Evolutionary conservation across 176 grass and related monocot species (phyloP).

Genomic region (Triticum turgidum): DNA sequence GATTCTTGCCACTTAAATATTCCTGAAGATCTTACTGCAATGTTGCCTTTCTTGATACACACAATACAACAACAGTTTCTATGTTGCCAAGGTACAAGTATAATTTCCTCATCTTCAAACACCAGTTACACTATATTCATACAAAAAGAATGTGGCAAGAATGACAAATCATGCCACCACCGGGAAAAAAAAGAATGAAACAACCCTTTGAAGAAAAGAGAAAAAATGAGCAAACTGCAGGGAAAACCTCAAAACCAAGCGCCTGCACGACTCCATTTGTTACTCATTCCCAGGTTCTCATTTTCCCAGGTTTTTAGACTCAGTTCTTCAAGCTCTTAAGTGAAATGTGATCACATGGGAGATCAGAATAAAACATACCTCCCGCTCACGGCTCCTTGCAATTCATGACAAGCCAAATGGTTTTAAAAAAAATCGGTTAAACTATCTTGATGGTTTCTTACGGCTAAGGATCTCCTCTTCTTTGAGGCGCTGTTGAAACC

Average conservation of each 20-base stretch:
- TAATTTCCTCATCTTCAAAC: constrained; percentile 32
- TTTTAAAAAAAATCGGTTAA: background rate
- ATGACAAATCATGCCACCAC: constrained; percentile 28
- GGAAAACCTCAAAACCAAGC: constrained; percentile 31
- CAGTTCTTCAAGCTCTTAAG: background rate
- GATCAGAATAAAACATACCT: background rate
- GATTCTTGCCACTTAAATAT: background rate
- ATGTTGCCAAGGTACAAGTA: constrained; percentile 5
- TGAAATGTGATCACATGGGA: background rate
- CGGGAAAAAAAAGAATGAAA: constrained; percentile 18
- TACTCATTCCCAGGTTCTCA: background rate
- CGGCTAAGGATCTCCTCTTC: constrained; percentile 92
- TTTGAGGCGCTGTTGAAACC: constrained; percentile 97
- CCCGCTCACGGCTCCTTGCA: background rate
- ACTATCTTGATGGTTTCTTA: constrained; percentile 68
- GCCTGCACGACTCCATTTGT: background rate
- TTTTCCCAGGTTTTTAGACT: background rate
- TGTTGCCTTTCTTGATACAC: constrained; percentile 19
- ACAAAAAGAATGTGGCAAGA: constrained; percentile 34
- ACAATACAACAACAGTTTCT: constrained; percentile 46
- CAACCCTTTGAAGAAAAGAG: constrained; percentile 20
- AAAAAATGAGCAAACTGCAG: background rate
- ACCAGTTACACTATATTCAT: constrained; percentile 34
- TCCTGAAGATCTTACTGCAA: background rate
- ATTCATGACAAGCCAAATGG: background rate